Evolutionary conservation across 805 yeast species (phyloP), one percentile per base, ranked within the genome.

Genomic region (Kodamaea sagamina): DNA sequence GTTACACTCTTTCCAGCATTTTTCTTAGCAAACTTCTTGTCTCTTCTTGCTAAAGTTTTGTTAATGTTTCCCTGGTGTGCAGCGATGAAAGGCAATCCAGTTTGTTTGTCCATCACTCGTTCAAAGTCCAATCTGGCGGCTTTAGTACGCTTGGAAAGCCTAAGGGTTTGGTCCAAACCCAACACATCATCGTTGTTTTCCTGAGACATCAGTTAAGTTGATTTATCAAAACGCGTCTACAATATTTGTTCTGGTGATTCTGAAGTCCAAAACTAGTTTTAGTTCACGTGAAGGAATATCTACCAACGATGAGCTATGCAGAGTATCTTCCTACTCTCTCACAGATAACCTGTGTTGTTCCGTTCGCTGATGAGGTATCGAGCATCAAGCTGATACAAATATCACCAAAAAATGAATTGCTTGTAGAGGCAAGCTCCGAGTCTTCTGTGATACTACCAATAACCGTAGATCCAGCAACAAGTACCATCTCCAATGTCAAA

Each of bases 81-180:
- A 11, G 57, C 51, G 21, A 71, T 53, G 42, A 63, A 61, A 6
- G 62, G 58, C 12, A 71, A 48, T 1, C 76, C 76, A 4, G 60
- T 57, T 9, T 53, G 50, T 25, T 52, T 52, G 36, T 62, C 62
- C 45, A 71, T 60, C 8, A 71, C 51, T 37, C 74, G 51, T 25
- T 67, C 67, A 42, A 68, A 67, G 36, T 72, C 74, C 27, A 70
- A 48, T 42, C 60, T 61, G n/a, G 74, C 65, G 6, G 63, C 48
- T 41, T 65, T 63, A 11, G 54, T 54, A 12, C 72, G 54, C 11
- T 61, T 59, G 13, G 61, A 46, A 15, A 67, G 54, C 44, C 65
- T 68, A 29, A 70, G 54, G 10, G 63, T 63, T 37, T 64, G 58
- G 39, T 69, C 74, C 16, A 65, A 56, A 12, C 72, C 72, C 27